Evolutionary conservation across 2,329 filamentous ascomycete species (phyloP).

Genomic region (Fusarium pilosicola): DNA sequence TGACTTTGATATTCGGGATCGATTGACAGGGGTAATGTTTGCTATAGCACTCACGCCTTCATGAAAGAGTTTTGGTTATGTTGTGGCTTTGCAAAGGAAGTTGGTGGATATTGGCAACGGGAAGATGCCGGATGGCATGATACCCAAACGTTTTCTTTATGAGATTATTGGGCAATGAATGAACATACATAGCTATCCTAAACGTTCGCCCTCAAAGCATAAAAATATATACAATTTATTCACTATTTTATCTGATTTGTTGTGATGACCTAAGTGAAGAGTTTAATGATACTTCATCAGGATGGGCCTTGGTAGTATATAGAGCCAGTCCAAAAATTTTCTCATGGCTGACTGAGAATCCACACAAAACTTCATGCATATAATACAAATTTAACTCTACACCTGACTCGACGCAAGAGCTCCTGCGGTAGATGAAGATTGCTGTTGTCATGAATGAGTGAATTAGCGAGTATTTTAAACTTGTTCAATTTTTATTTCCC

Average conservation of each 20-base stretch:
- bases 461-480: neutral
- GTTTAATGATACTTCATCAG: neutral
- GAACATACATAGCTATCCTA: constrained; percentile 23
- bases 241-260: neutral
- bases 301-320: constrained; percentile 21
- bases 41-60: constrained; percentile 14
- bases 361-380: constrained; percentile 35
- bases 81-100: constrained; percentile 5
- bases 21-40: constrained; percentile 9
- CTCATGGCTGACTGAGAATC: constrained; percentile 37
- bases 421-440: neutral
- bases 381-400: neutral
- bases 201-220: constrained; percentile 2
- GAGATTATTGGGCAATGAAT: constrained; percentile 3
- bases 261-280: neutral
- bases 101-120: constrained; percentile 14
- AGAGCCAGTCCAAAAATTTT: constrained; percentile 37
- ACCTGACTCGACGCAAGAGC: neutral
- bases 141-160: constrained; percentile 32
- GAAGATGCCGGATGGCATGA: constrained; percentile 40
- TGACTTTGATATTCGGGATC: constrained; percentile 28
- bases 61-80: constrained; percentile 23
- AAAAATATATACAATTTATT: constrained; percentile 21
- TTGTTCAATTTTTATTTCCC: neutral
- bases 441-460: neutral